Evolutionary conservation across 768 basidiomycete genomes (phyloP), one percentile per base, ranked within the genome.

Genomic region (Hypsizygus marmoreus): DNA sequence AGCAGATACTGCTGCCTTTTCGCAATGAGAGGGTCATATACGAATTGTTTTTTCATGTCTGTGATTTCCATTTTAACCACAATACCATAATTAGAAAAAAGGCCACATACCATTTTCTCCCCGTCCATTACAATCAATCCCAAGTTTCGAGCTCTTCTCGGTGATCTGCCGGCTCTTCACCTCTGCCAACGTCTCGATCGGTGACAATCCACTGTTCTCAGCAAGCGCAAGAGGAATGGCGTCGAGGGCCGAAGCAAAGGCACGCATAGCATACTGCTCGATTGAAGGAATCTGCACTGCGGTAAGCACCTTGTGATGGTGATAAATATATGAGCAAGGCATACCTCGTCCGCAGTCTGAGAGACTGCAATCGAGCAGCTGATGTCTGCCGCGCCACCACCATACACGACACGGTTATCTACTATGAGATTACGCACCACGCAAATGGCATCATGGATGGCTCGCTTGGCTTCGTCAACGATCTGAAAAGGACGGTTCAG

Each of bases 191-290:
- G 94, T 97, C 69, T 95, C 94, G 50, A 99, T 99, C 9, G 97
- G 97, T 11, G 90, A 86, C 33, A 98, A 68, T 43, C 97, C 97
- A 50, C 92, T 95, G 76, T 99, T 99, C 69, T 99, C 97, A 11
- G 97, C 97, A 9, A 99, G 77, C 4, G 97, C 97, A 10, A 99
- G 80, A 3, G 97, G 97, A 38, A 98, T 72, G n/a, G 93, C 80
- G 59, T 99, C 97, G 6, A 99, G 74, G 11, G 97, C 95, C 25
- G 91, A 89, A 3, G 97, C 80, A 65, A 98, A 99, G n/a, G 97
- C 95, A 38, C 95, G 87, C 95, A 99, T 97, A 2, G 97, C 97
- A 61, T 99, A 99, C 74, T 99, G 97, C 70, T 99, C 97, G 59
- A 99, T 97, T 22, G 92, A 80, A 1, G 97, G 87, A 54, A 97